Percentiles rank a stretch among this genome's conserved stretches.
Evolutionary conservation across 2,329 filamentous ascomycete species (phyloP).

Genomic region (Cytospora piceicola): DNA sequence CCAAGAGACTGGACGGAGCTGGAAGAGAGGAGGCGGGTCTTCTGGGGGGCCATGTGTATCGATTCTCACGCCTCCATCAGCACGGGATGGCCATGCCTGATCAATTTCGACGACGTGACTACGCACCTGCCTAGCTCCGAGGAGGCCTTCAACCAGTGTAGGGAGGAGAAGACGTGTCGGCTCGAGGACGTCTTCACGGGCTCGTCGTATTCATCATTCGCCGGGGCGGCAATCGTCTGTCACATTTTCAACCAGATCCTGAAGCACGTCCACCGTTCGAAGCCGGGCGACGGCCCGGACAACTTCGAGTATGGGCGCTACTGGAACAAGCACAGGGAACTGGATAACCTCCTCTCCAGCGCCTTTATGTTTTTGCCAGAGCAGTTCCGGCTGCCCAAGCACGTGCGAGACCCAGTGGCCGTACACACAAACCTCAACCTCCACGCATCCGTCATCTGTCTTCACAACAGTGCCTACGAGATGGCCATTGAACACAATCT

Average conservation of each 20-base stretch:
- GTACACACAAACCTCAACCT: conserved; percentile 87
- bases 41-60: conserved; percentile 83
- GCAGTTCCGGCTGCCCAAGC: conserved; percentile 70
- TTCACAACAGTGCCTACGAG: conserved; percentile 87
- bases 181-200: conserved; percentile 68
- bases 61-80: conserved; percentile 87
- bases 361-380: conserved; percentile 79
- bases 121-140: conserved; percentile 83
- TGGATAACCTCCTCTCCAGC: conserved; percentile 80
- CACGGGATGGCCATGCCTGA: conserved; percentile 85
- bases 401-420: conserved; percentile 70
- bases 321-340: conserved; percentile 81
- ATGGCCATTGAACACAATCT: conserved; percentile 76
- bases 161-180: conserved; percentile 63
- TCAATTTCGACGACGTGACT: conserved; percentile 75
- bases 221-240: conserved; percentile 72
- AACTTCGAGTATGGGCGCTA: conserved; percentile 77
- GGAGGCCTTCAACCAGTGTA: conserved; percentile 71
- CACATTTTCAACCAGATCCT: conserved; percentile 82
- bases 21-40: conserved; percentile 77
- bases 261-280: conserved; percentile 75
- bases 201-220: conserved; percentile 70
- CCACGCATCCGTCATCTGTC: conserved; percentile 83
- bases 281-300: conserved; percentile 70
- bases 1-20: conserved; percentile 78